Evolutionary conservation across 306 rosid genomes (phyloP), one percentile per base, ranked within the genome.

Genomic region (Carpinus viminea): DNA sequence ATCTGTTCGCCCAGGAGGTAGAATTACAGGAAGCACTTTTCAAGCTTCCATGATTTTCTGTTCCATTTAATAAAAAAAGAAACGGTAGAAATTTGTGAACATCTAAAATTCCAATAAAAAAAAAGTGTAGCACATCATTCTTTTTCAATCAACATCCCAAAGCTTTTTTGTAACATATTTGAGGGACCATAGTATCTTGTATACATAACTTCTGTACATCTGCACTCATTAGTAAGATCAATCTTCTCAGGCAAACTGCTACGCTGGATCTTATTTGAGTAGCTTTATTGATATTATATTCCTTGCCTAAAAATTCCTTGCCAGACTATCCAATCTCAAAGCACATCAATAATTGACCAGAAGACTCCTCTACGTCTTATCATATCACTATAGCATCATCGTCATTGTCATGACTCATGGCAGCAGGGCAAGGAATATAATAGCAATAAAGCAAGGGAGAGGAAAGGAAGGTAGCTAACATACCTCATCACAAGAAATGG

Each of bases 401-500:
- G 26, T 28, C 18, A 61, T 61, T 15, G 4, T 61, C 68, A 28
- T 61, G 10, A 43, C 26, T 61, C 68, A 28, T 61, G 10, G 68
- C 26, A 34, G 28, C 70, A 66, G 10, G 50, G 71, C 71, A 38
- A 21, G 20, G 24, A 36, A 36, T 38, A 41, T 16, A 36, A 36
- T 38, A 38, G 18, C 50, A 28, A 36, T 38, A 36, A 66, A 38
- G 48, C 21, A 3, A n/a, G 52, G n/a, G 34, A 12, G 24, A 38
- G n/a, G 41, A 21, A 75, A 73, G 59, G 62, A 41, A 61, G 74
- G 60, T 36, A 68, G 28, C 61, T 48, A 55, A 28, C 66, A 21
- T 84, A 94, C 98, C 98, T 94, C 98, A 92, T 92, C 78, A 94
- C 98, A 77, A 94, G 97, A 91, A 92, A 94, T 36, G 98, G 98